Percentiles rank a stretch among this genome's conserved stretches.
Evolutionary conservation across 768 basidiomycete species (phyloP).

Genomic region (Collybia mongolica): DNA sequence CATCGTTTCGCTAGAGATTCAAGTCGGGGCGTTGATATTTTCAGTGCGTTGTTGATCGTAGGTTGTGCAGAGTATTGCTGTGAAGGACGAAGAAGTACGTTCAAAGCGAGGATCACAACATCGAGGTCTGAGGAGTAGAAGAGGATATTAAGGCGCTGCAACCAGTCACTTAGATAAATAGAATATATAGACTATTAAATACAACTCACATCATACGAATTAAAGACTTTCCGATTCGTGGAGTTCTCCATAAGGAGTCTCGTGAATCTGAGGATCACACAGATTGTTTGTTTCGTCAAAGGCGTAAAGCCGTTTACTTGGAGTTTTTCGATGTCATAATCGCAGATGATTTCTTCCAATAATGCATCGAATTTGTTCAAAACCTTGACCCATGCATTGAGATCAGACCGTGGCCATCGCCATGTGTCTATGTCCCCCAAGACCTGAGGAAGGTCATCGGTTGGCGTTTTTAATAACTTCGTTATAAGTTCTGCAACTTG

Average conservation of each 20-base stretch:
- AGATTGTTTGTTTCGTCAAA: conserved; percentile 67
- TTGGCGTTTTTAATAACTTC: conserved; percentile 62
- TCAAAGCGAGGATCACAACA: conserved; percentile 78
- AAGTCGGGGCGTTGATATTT: conserved; percentile 77
- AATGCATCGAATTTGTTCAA: conserved; percentile 94
- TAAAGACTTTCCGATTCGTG: conserved; percentile 95
- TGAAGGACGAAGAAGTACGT: conserved; percentile 86
- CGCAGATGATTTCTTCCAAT: conserved; percentile 76
- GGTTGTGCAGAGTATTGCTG: conserved; percentile 93
- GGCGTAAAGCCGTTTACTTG: conserved; percentile 81
- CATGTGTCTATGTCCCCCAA: conserved; percentile 74
- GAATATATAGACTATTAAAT: conserved; percentile 5
- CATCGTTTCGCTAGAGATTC: conserved; percentile 84
- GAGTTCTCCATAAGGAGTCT: conserved; percentile 93
- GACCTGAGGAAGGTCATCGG: conserved; percentile 68
- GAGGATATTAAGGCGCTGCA: conserved; percentile 85
- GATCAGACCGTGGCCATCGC: conserved; percentile 95
- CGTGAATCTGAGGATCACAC: conserved; percentile 86
- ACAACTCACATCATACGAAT: conserved; percentile 88
- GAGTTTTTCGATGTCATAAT: conserved; percentile 83
- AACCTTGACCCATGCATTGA: conserved; percentile 95
- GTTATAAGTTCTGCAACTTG: conserved; percentile 81
- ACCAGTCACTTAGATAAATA: conserved; percentile 8
- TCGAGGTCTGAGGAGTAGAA: conserved; percentile 89
- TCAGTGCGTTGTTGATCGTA: conserved; percentile 79